Percentiles rank a stretch among this genome's conserved stretches.
Conservation (phyloP, 352 stramenopile species). For the Phytophthora aleatoria region DNA sequence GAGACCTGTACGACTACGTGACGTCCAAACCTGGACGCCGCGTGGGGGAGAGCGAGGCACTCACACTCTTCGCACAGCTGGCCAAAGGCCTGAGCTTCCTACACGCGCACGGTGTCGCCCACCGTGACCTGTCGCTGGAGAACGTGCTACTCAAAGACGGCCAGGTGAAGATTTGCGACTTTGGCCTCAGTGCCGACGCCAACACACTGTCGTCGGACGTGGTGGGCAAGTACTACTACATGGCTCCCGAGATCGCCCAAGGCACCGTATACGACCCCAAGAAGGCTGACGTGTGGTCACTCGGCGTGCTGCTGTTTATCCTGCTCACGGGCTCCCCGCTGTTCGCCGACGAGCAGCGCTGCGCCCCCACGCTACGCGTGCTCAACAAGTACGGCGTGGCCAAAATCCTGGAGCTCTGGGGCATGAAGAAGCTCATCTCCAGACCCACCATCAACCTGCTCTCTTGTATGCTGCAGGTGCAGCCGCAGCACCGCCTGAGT, state of each 20-base stretch:
- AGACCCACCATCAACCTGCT: slow-evolving; percentile 49
- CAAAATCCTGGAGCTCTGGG: slow-evolving; percentile 65
- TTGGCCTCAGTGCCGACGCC: slow-evolving; percentile 58
- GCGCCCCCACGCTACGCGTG: slow-evolving; percentile 53
- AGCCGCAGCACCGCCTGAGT: slow-evolving; percentile 35
- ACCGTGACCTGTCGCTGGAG: slow-evolving; percentile 64
- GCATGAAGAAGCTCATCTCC: slow-evolving; percentile 36
- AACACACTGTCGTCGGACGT: slow-evolving; percentile 37
- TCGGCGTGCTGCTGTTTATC: slow-evolving; percentile 85
- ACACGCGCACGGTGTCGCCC: slow-evolving; percentile 50
- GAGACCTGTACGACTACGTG: slow-evolving; percentile 64
- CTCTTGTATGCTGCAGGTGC: slow-evolving; percentile 49
- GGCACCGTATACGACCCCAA: slow-evolving; percentile 46
- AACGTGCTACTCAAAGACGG: slow-evolving; percentile 55
- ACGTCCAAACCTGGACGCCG: slow-evolving; percentile 33
- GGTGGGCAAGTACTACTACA: slow-evolving; percentile 75
- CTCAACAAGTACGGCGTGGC: slow-evolving; percentile 53
- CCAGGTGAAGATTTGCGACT: slow-evolving; percentile 60
- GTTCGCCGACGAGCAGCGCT: slow-evolving; percentile 25
- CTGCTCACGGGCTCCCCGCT: slow-evolving; percentile 65
- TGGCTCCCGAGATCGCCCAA: slow-evolving; percentile 56
- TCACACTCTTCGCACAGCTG: slow-evolving; percentile 45
- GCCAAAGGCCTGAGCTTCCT: slow-evolving; percentile 48
- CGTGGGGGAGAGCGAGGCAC: slow-evolving; percentile 43
- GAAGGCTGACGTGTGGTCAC: slow-evolving; percentile 79